Base-by-base conservation (phyloP, 139 green algal genomes). In the Auxenochlorella pyrenoidosa region DNA sequence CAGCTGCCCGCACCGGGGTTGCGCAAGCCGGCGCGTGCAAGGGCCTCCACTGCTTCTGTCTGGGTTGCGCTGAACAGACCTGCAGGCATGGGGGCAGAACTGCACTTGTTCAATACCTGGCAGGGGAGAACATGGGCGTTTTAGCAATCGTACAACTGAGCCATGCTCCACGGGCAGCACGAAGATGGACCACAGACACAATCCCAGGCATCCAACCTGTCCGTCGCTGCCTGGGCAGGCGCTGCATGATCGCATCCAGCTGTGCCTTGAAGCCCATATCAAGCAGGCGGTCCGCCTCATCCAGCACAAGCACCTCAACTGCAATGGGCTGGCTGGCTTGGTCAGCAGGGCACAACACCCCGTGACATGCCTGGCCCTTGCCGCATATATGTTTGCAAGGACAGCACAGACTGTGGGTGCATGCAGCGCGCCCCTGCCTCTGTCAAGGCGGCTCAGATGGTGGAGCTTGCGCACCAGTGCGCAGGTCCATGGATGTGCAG, bases 21-120 rank as follows among this genome's bases (percentile, higher is more conserved):
- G 18, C 97, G 89, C 54, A 99, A 89, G 13, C 97, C 97, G 18
- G 97, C 97, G 0, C 96, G 88, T n/a, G 96, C 94, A 86, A 99
- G 92, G 43, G 95, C 94, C 71, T 95, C 87, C 21, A 98, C 94
- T 32, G 94, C 95, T 78, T 97, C 93, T 21, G 97, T 98, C 92
- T 99, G 97, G 15, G 97, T 99, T 38, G 97, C 97, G 63, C 93
- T 97, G 90, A 99, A 99, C 6, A 99, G 94, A 13, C 97, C 97
- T 92, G 90, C 47, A 65, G 77, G 36, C 51, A 28, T 44, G 72
- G 34, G 21, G 22, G 28, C 28, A 34, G 63, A 5, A 30, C 28
- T 12, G 12, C 47, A 58, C 8, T 12, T 58, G 13, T 63, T 24
- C 3, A 2, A 24, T 63, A 24, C 54, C 12, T 63, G 54, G 54